Evolutionary conservation across 306 rosid species (phyloP), one percentile per base, ranked within the genome.

Genomic region (Begonia fuchsioides): DNA sequence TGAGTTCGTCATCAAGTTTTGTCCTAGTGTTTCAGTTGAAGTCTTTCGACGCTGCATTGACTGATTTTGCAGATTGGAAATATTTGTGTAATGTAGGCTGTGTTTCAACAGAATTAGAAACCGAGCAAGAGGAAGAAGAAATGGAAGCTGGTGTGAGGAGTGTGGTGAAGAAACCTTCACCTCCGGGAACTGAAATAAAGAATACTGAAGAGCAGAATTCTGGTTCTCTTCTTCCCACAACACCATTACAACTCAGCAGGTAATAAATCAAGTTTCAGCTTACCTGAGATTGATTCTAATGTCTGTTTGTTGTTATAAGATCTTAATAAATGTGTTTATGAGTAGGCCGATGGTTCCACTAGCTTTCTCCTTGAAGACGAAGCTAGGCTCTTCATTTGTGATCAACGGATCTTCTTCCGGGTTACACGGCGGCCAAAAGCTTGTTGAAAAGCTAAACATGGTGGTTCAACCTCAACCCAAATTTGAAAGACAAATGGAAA

Each of bases 191-290:
- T 17, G 79, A 74, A 55, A 64, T 59, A 44, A 77, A 56, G 62
- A 72, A 68, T 53, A 68, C 63, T 6, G 93, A 79, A 68, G 86
- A 78, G 51, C 74, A 64, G 56, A 59, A 53, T 55, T 64, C 71
- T 12, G 75, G 72, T 20, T 70, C 74, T 44, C 61, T 70, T 44
- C 68, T 72, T 64, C 68, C 83, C 12, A 40, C 67, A 17, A 82
- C 96, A 6, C 96, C 96, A 18, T 68, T 74, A 64, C 60, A 55
- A 53, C 46, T 72, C 35, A 56, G 80, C 70, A 86, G 96, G 96
- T 81, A 55, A 50, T 54, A 65, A n/a, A n/a, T n/a, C 11, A 19
- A 45, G 57, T 45, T 26, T 26, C 35, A 26, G 7, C 35, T 26
- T 26, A 5, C 4, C 35, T 26, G 35, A 26, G 35, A 26, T 26